Evolutionary conservation across 2,329 filamentous ascomycete genomes (phyloP).

Genomic region (Cadophora sp.): DNA sequence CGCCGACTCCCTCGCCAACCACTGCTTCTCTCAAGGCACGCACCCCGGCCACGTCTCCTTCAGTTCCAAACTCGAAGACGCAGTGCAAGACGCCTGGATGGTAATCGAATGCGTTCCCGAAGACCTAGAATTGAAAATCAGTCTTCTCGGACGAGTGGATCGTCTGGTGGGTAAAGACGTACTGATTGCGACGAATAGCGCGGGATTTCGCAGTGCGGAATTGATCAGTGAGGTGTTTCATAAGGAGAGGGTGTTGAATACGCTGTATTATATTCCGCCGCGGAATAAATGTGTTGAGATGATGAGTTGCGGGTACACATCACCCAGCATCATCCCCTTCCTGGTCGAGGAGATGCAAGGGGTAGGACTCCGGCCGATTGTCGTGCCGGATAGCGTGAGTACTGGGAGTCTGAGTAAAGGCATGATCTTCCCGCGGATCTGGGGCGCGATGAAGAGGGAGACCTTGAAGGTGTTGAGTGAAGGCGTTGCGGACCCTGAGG

Average conservation of each 20-base stretch:
- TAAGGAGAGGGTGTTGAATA: constrained; percentile 48
- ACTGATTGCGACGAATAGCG: constrained; percentile 55
- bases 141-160: constrained; percentile 49
- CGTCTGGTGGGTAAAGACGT: constrained; percentile 43
- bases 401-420: constrained; percentile 40
- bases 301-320: constrained; percentile 47
- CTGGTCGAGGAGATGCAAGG: constrained; percentile 41
- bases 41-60: constrained; percentile 27
- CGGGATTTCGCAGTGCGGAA: constrained; percentile 51
- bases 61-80: constrained; percentile 33
- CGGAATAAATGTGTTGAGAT: constrained; percentile 45
- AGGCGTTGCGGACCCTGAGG: constrained; percentile 45
- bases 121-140: constrained; percentile 48
- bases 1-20: constrained; percentile 42
- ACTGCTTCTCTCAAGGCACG: constrained; percentile 24
- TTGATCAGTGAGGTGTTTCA: constrained; percentile 48
- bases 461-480: constrained; percentile 45
- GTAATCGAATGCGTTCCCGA: constrained; percentile 52
- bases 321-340: constrained; percentile 41
- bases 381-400: constrained; percentile 40
- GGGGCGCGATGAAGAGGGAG: constrained; percentile 50
- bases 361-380: constrained; percentile 47
- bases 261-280: constrained; percentile 49
- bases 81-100: constrained; percentile 43
- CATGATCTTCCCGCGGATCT: constrained; percentile 50